Percentiles rank a stretch among this genome's conserved stretches.
phyloP scores from a whole-genome alignment of 148 eudicot genomes.

The Rhododendron molle region DNA sequence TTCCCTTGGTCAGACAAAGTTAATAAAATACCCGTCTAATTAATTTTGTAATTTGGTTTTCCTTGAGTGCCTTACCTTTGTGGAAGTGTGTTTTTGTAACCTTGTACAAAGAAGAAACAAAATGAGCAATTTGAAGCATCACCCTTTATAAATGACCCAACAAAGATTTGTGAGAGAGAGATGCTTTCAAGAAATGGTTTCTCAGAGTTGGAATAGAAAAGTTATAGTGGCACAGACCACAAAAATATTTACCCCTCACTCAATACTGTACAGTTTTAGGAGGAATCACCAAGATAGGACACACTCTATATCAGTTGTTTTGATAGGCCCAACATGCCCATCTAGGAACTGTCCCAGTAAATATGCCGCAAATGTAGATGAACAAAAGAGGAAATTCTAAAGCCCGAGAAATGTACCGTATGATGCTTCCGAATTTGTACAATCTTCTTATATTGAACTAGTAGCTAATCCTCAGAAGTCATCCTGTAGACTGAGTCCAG shows the following conservation, averaged over 20 bases:
- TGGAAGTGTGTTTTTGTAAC: neutral
- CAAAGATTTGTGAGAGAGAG: neutral
- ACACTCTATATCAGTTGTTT: neutral
- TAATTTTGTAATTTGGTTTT: neutral
- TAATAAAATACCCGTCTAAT: neutral
- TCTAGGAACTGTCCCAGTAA: neutral
- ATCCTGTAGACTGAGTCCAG: conserved; percentile 9
- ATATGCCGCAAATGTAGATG: neutral
- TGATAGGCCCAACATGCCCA: neutral
- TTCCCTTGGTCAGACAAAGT: neutral
- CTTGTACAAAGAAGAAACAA: neutral
- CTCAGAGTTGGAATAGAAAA: conserved; percentile 1
- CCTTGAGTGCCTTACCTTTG: neutral
- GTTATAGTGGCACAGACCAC: neutral
- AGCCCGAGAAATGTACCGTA: neutral
- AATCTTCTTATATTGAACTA: neutral
- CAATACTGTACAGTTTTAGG: neutral
- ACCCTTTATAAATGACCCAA: neutral
- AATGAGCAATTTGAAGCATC: neutral
- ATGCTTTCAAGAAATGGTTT: neutral
- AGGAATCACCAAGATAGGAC: neutral
- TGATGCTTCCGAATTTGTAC: neutral
- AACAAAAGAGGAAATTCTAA: neutral
- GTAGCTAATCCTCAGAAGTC: neutral
- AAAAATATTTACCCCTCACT: neutral